phyloP scores from a whole-genome alignment of 2,329 filamentous ascomycete genomes.

The Penicillium decumbens region DNA sequence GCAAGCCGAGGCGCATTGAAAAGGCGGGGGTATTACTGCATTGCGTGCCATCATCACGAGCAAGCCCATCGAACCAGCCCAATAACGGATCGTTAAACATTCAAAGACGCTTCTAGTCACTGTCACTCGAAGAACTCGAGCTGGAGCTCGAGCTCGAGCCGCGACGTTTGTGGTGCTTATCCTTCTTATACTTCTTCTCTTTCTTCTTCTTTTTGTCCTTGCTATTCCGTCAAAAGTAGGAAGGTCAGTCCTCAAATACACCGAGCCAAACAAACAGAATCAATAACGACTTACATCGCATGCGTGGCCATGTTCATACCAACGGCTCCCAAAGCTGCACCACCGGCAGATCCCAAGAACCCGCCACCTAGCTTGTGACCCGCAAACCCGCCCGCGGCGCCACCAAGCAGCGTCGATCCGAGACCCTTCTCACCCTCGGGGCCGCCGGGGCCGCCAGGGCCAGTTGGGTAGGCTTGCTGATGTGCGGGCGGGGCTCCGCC shows the following conservation, averaged over 20 bases:
- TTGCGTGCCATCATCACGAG: background rate
- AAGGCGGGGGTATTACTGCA: background rate
- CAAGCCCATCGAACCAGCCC: background rate
- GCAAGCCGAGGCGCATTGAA: background rate
- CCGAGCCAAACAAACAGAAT: background rate
- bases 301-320: constrained; percentile 18
- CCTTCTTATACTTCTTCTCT: constrained; percentile 14
- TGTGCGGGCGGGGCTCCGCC: constrained; percentile 16
- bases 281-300: constrained; percentile 12
- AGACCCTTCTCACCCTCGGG: constrained; percentile 19
- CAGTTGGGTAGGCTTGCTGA: constrained; percentile 20
- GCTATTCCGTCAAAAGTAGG: background rate
- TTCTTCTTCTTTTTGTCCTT: constrained; percentile 18
- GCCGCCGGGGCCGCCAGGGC: constrained; percentile 16
- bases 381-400: constrained; percentile 18
- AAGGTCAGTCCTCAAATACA: background rate
- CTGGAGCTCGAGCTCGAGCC: constrained; percentile 14
- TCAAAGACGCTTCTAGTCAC: background rate
- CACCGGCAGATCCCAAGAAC: constrained; percentile 15
- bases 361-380: constrained; percentile 20
- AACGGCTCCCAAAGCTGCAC: constrained; percentile 19
- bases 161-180: constrained; percentile 16
- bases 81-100: background rate
- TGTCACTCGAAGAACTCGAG: constrained; percentile 16
- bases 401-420: constrained; percentile 20